Evolutionary conservation across 768 basidiomycete species (phyloP).

Genomic region (Tulasnella sp.): DNA sequence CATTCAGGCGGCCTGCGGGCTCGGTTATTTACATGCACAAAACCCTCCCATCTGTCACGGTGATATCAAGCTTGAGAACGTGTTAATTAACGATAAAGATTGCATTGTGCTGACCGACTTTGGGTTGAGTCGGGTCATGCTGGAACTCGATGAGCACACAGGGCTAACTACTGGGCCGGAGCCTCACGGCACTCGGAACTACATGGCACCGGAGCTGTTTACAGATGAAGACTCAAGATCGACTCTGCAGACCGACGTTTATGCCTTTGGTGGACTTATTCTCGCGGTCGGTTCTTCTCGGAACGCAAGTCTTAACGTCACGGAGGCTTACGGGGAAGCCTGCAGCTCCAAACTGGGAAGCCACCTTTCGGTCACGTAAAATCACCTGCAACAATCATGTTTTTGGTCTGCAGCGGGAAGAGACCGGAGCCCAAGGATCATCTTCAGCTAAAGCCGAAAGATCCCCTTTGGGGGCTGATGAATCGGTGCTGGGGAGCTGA

Average conservation of each 20-base stretch:
- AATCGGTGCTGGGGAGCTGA: neutral
- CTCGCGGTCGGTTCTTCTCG: neutral
- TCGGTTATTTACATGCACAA: no score
- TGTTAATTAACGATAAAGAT: neutral
- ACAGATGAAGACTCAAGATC: neutral
- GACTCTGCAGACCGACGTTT: neutral
- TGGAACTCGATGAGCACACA: neutral
- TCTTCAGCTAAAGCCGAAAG: neutral
- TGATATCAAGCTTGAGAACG: neutral
- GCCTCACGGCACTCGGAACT: neutral
- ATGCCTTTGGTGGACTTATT: neutral
- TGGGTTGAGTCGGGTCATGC: neutral
- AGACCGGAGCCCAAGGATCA: neutral
- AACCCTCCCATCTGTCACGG: no score
- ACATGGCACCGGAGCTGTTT: constrained; percentile 2
- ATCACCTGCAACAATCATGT: neutral
- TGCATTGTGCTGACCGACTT: neutral
- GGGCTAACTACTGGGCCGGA: neutral
- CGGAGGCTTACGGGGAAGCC: neutral
- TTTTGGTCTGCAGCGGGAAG: neutral
- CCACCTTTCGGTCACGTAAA: neutral
- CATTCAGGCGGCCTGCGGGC: neutral
- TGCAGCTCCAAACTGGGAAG: neutral
- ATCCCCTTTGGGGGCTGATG: neutral
- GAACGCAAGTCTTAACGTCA: neutral